Percentiles rank a stretch among this genome's conserved stretches.
Evolutionary conservation across 148 eudicot species (phyloP).

Genomic region (Beta vulgaris): DNA sequence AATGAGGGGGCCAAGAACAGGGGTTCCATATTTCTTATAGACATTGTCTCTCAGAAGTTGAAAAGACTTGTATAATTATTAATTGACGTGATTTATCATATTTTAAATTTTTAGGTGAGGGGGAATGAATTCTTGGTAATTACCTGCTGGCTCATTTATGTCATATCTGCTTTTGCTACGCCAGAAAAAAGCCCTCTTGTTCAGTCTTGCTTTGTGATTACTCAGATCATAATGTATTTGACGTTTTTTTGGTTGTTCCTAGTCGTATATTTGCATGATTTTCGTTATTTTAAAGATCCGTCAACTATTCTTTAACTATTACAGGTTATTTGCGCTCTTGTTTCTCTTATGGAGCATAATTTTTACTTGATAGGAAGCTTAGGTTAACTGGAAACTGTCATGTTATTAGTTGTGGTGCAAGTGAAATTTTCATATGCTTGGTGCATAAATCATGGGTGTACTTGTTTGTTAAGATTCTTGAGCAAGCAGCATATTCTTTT

Average conservation of each 20-base stretch:
- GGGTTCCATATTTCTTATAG: conserved; percentile 96
- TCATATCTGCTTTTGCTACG: conserved; percentile 6
- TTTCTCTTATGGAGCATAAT: too few relatives aligned
- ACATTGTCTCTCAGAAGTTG: conserved; percentile 19
- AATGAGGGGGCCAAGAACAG: conserved; percentile 98
- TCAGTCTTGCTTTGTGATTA: conserved; percentile 11
- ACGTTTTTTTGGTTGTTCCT: not conserved
- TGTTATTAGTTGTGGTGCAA: too few relatives aligned
- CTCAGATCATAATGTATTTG: conserved; percentile 3
- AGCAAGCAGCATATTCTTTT: too few relatives aligned
- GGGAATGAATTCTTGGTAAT: conserved; percentile 15
- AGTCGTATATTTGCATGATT: not conserved
- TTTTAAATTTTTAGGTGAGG: conserved; percentile 19
- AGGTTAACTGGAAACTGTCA: too few relatives aligned
- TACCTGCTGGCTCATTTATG: conserved; percentile 16
- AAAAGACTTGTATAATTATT: conserved; percentile 36
- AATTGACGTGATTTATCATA: conserved; percentile 21
- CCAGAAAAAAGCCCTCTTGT: conserved; percentile 17
- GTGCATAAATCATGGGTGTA: too few relatives aligned
- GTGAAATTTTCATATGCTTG: too few relatives aligned
- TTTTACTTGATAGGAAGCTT: too few relatives aligned
- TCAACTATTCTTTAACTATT: not conserved
- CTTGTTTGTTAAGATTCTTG: too few relatives aligned
- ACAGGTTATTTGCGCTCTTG: too few relatives aligned
- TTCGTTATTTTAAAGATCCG: not conserved